These are phyloP conservation scores for Botrytis fabae DNA, from an alignment of 2,329 filamentous ascomycete species.

Conservation along the genomic window DNA sequence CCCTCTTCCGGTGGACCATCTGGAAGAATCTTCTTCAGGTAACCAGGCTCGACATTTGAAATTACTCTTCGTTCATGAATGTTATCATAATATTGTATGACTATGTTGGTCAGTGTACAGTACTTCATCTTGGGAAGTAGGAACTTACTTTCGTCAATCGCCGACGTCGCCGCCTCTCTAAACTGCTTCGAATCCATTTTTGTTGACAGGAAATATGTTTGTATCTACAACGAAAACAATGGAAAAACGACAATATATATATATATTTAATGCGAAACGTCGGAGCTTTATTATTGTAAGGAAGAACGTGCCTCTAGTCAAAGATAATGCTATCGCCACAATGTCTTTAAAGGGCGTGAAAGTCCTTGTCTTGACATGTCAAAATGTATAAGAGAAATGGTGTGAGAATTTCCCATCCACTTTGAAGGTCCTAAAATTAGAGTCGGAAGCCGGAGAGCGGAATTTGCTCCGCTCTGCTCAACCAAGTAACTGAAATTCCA, in stretches of 20 bases:
- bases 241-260: not conserved
- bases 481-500: too few relatives aligned
- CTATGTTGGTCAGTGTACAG: constrained; percentile 48
- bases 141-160: constrained; percentile 77
- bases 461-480: not conserved
- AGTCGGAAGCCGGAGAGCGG: not conserved
- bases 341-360: not conserved
- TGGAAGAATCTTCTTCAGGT: constrained; percentile 79
- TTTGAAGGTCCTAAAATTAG: not conserved
- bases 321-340: not conserved
- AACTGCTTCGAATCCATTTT: constrained; percentile 80
- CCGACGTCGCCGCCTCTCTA: constrained; percentile 70
- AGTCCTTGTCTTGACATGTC: not conserved
- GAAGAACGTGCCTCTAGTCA: not conserved
- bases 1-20: constrained; percentile 61
- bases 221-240: not conserved
- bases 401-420: not conserved
- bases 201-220: not conserved
- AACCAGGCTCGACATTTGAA: constrained; percentile 79
- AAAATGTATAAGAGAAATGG: not conserved
- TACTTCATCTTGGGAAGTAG: not conserved
- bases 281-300: not conserved
- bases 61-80: constrained; percentile 71
- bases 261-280: not conserved
- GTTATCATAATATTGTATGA: constrained; percentile 80